phyloP scores from a whole-genome alignment of 169 alveolate species.

The Cryptosporidium baileyi region DNA sequence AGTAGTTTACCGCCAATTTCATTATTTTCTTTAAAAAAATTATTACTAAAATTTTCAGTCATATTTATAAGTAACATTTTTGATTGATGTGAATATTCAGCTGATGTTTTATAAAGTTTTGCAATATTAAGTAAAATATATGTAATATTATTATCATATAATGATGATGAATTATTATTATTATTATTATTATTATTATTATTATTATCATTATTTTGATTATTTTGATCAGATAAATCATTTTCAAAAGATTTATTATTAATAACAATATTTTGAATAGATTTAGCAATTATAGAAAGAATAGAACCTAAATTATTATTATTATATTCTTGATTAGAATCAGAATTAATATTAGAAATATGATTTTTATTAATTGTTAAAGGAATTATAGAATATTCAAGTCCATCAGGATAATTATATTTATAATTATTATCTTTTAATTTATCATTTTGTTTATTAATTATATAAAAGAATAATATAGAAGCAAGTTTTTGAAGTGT shows the following conservation, averaged over 20 bases:
- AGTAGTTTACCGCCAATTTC: constrained; percentile 59
- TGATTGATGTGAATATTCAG: constrained; percentile 35
- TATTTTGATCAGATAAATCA: background rate
- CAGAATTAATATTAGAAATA: no score
- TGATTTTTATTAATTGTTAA: background rate
- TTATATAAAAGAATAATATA: constrained; percentile 7
- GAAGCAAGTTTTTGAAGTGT: constrained; percentile 40
- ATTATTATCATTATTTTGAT: background rate
- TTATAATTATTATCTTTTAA: background rate
- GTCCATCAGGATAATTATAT: constrained; percentile 11
- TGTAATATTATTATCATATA: background rate
- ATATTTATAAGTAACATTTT: background rate
- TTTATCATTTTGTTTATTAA: background rate
- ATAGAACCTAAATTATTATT: constrained; percentile 26
- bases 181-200: no score
- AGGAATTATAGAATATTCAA: constrained; percentile 39
- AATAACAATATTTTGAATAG: constrained; percentile 11
- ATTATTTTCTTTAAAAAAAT: background rate
- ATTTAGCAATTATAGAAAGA: constrained; percentile 30
- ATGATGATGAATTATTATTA: no score
- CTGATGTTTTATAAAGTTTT: constrained; percentile 44
- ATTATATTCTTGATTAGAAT: no score
- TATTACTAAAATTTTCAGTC: background rate
- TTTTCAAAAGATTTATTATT: background rate
- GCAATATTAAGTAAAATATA: constrained; percentile 19